A percentile compares a stretch with the other conserved stretches of the same genome.
phyloP scores from a whole-genome alignment of 2,329 filamentous ascomycete species.

The Aspergillus sp. region DNA sequence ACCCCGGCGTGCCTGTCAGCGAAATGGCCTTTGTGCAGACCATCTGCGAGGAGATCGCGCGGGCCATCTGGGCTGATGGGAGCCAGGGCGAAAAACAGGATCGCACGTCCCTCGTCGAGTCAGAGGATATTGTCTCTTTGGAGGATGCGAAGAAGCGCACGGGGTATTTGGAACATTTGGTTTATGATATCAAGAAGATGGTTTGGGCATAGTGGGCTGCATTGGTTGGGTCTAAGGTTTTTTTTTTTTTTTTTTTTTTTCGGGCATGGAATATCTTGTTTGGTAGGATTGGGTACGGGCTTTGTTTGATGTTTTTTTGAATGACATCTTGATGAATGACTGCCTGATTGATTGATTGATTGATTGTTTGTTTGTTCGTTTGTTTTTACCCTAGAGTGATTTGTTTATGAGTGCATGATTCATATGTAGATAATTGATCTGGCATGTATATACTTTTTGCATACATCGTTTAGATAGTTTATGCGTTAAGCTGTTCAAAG shows the following conservation, averaged over 20 bases:
- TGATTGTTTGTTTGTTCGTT: neutral
- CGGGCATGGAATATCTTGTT: neutral
- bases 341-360: neutral
- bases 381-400: too few relatives aligned
- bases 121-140: slow-evolving; percentile 75
- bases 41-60: slow-evolving; percentile 75
- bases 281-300: neutral
- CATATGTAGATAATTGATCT: too few relatives aligned
- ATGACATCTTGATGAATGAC: too few relatives aligned
- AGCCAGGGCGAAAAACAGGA: slow-evolving; percentile 22
- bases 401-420: too few relatives aligned
- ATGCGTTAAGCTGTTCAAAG: too few relatives aligned
- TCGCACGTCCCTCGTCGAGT: slow-evolving; percentile 44
- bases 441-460: too few relatives aligned
- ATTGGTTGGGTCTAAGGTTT: too few relatives aligned
- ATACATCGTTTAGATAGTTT: too few relatives aligned
- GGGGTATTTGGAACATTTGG: slow-evolving; percentile 79
- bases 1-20: slow-evolving; percentile 29
- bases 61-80: slow-evolving; percentile 57
- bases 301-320: neutral
- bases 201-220: slow-evolving; percentile 66
- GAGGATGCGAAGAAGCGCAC: slow-evolving; percentile 85
- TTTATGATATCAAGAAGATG: slow-evolving; percentile 88
- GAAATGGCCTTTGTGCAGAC: slow-evolving; percentile 57
- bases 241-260: neutral